These are phyloP conservation scores for Aureococcus anophagefferens DNA, from an alignment of 108 stramenopile species.

Conservation along the genomic window DNA sequence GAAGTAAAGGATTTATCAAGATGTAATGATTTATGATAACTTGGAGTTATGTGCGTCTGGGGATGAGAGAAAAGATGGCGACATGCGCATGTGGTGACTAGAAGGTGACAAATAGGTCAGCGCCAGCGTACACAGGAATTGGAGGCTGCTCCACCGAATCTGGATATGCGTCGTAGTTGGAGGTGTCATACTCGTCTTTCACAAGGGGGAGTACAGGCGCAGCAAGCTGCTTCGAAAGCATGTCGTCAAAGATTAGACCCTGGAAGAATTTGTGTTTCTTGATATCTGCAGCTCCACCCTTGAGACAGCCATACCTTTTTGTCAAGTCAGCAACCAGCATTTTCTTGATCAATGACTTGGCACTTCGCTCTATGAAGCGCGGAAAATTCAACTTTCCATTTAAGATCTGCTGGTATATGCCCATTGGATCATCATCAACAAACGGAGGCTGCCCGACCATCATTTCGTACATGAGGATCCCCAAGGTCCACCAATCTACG, in stretches of 20 bases:
- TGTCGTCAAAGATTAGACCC: conserved; percentile 49
- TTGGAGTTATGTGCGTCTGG: no score
- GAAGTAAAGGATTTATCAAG: no score
- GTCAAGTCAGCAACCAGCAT: conserved; percentile 58
- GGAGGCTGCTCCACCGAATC: conserved; percentile 39
- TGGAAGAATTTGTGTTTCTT: conserved; percentile 54
- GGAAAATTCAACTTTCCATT: conserved; percentile 62
- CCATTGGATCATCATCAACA: conserved; percentile 67
- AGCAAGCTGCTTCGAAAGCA: conserved; percentile 40
- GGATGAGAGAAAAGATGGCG: no score
- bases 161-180: conserved; percentile 70
- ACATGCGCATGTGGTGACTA: no score
- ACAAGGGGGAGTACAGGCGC: conserved; percentile 62
- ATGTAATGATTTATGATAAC: no score
- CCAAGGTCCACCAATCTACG: conserved; percentile 85
- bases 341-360: conserved; percentile 66
- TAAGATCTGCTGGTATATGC: conserved; percentile 64
- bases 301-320: conserved; percentile 66
- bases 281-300: conserved; percentile 61
- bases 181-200: conserved; percentile 47
- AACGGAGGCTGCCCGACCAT: conserved; percentile 76
- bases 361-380: conserved; percentile 57
- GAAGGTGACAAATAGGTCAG: conserved; percentile 7
- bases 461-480: conserved; percentile 73
- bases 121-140: conserved; percentile 10